Evolutionary conservation across 768 basidiomycete genomes (phyloP).

Genomic region (Punctularia strigosozonata): DNA sequence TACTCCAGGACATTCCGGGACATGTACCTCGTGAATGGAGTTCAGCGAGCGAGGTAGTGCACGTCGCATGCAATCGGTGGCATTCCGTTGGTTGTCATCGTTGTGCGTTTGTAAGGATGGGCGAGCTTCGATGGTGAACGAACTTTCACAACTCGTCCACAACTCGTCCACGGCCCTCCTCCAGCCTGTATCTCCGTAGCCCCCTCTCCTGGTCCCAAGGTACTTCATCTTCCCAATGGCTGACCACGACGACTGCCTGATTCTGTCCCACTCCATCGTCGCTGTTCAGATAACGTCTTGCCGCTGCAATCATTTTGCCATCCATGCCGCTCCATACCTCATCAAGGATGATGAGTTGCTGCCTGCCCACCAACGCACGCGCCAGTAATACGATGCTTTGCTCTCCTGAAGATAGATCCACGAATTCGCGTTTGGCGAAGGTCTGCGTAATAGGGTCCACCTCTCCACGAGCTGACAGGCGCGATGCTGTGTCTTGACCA

Average conservation of each 20-base stretch:
- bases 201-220: slow-evolving; percentile 63
- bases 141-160: too few species aligned
- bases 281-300: slow-evolving; percentile 48
- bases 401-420: slow-evolving; percentile 55
- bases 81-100: too few species aligned
- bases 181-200: slow-evolving; percentile 25
- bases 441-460: slow-evolving; percentile 10
- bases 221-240: slow-evolving; percentile 87
- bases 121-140: too few species aligned
- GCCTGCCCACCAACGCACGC: slow-evolving; percentile 70
- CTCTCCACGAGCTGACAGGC: not conserved
- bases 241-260: slow-evolving; percentile 79
- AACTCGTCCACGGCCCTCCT: slow-evolving; percentile 19
- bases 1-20: too few species aligned
- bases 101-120: too few species aligned
- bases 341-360: slow-evolving; percentile 73
- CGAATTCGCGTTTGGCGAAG: slow-evolving; percentile 45
- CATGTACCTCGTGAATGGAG: too few species aligned
- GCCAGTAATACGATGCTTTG: slow-evolving; percentile 77
- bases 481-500: not conserved
- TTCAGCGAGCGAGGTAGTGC: too few species aligned
- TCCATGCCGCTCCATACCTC: slow-evolving; percentile 95
- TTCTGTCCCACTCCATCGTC: slow-evolving; percentile 31
- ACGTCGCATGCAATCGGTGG: too few species aligned
- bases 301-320: slow-evolving; percentile 56